phyloP scores from a whole-genome alignment of 805 yeast species.

The Candida morakotiae region DNA sequence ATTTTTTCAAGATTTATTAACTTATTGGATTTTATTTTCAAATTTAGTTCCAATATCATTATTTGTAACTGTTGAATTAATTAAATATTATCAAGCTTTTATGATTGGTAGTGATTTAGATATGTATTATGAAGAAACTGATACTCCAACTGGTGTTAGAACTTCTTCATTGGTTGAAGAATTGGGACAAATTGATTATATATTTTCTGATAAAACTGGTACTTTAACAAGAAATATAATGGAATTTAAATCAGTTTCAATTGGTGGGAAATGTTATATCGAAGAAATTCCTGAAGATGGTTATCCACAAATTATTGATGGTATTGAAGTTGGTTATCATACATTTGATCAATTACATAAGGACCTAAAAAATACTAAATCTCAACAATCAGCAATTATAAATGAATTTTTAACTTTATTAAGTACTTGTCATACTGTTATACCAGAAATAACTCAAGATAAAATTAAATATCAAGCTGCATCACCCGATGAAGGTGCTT shows the following conservation, averaged over 20 bases:
- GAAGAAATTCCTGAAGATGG: slow-evolving; percentile 90
- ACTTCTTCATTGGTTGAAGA: slow-evolving; percentile 96
- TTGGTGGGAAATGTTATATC: slow-evolving; percentile 88
- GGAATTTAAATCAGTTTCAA: slow-evolving; percentile 93
- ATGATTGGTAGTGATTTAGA: slow-evolving; percentile 94
- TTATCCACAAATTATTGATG: slow-evolving; percentile 65
- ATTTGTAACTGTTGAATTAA: slow-evolving; percentile 93
- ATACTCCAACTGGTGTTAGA: slow-evolving; percentile 92
- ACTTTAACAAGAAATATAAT: slow-evolving; percentile 92
- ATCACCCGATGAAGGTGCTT: slow-evolving; percentile 98
- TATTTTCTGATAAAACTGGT: slow-evolving; percentile 97
- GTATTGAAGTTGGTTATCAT: slow-evolving; percentile 75
- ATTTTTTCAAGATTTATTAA: slow-evolving; percentile 82
- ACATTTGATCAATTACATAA: slow-evolving; percentile 60
- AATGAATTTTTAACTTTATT: slow-evolving; percentile 78
- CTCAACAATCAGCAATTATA: slow-evolving; percentile 44
- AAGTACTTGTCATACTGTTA: slow-evolving; percentile 95
- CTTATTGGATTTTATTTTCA: slow-evolving; percentile 95
- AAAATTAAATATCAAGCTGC: slow-evolving; percentile 93
- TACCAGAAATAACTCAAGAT: slow-evolving; percentile 74
- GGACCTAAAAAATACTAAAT: slow-evolving; percentile 42
- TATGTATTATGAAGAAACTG: slow-evolving; percentile 80
- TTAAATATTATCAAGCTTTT: slow-evolving; percentile 92
- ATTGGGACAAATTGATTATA: slow-evolving; percentile 92
- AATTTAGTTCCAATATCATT: slow-evolving; percentile 96